Base-by-base conservation (phyloP, 129 eudicot genomes). In the Rutidosis leptorrhynchoides region DNA sequence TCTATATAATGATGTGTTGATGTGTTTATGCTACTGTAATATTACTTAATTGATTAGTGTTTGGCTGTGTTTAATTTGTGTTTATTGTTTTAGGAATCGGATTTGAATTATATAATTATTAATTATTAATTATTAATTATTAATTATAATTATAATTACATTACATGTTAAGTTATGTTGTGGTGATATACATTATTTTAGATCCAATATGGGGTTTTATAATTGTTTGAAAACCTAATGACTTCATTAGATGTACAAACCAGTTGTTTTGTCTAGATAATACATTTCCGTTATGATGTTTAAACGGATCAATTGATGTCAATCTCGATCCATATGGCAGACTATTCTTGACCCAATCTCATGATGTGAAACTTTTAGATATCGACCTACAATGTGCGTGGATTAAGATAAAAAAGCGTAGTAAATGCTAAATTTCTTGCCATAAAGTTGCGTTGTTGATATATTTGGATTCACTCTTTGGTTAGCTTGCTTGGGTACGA, bases 401-500 rank as follows among this genome's bases (percentile, higher is more conserved):
- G 20, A 19, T 16, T 3, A 15, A 64, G 28, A 25, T 17, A 17
- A n/a, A 0, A 8, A 53, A 12, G 15, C 42, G 46, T 30, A 42
- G 46, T 4, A 9, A 37, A 37, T 10, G 43, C 43, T 9, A 0
- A 37, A 37, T 37, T 37, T 37, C 43, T 37, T 9, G 11, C 15
- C 43, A 10, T 37, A 46, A 46, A 10, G 23, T 59, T 6, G 51
- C 17, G 14, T 26, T 67, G 11, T 51, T 68, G 58, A 68, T 68
- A n/a, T 5, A 33, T 53, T 25, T 71, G 57, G 73, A 46, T 63
- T 64, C 30, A 29, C 21, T 65, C 52, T 56, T 59, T 69, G 20
- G 32, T 52, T 70, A 74, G 82, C 29, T 70, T 90, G 83, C 84
- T 87, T 63, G 89, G 87, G 64, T 84, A 84, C 17, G 97, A 90